Evolutionary conservation across 768 basidiomycete species (phyloP).

Genomic region (Pulveroboletus sp.): DNA sequence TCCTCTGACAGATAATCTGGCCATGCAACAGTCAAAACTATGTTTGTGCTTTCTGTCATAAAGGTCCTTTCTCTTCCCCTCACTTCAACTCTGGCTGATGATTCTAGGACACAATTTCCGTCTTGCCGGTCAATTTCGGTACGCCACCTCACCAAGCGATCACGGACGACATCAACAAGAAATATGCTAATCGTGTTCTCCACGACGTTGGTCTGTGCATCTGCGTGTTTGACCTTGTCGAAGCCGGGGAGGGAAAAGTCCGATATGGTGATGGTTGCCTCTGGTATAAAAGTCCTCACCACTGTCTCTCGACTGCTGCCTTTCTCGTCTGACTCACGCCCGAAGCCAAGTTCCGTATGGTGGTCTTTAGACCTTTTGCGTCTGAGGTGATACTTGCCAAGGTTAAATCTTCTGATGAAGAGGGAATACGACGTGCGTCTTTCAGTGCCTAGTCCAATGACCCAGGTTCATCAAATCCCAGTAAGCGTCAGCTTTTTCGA

Average conservation of each 20-base stretch:
- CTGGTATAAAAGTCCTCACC: conserved; percentile 79
- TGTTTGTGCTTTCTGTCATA: conserved; percentile 46
- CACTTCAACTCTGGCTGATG: background rate
- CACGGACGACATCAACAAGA: conserved; percentile 84
- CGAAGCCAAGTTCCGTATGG: conserved; percentile 80
- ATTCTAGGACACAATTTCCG: conserved; percentile 78
- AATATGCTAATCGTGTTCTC: conserved; percentile 89
- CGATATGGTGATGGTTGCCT: conserved; percentile 91
- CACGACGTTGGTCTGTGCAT: conserved; percentile 91
- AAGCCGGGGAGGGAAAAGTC: conserved; percentile 88
- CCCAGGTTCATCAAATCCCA: conserved; percentile 27
- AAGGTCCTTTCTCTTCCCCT: conserved; percentile 26
- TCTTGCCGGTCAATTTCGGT: conserved; percentile 86
- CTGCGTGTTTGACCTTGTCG: conserved; percentile 80
- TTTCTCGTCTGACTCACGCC: background rate
- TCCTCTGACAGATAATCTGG: too few relatives aligned
- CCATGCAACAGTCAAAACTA: conserved; percentile 9
- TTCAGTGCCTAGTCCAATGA: background rate
- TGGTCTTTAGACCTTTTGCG: conserved; percentile 86
- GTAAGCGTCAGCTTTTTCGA: conserved; percentile 91
- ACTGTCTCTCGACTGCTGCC: background rate
- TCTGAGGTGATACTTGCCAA: conserved; percentile 88
- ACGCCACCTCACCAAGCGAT: conserved; percentile 74
- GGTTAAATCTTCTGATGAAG: conserved; percentile 81
- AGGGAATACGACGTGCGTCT: conserved; percentile 74